Evolutionary conservation across 2,329 filamentous ascomycete species (phyloP), one percentile per base, ranked within the genome.

Genomic region (Geoglossum cookeanum): DNA sequence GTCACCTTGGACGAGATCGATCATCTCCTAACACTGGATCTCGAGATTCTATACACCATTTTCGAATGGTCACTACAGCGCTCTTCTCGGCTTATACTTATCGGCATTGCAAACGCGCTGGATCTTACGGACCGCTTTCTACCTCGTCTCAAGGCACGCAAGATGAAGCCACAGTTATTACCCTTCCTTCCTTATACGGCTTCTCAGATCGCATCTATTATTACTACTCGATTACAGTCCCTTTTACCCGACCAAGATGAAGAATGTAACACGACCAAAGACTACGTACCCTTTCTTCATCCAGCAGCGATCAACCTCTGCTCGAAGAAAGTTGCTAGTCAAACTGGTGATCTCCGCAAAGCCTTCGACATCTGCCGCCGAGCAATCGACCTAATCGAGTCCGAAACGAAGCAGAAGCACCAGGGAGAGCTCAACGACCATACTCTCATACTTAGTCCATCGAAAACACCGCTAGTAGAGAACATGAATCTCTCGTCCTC

Each of bases 101-200:
- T 98, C 55, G 92, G 92, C 53, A 95, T 98, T 65, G 92, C 92
- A 63, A 98, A 98, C 65, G 92, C 92, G 3, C 76, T 98, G 57
- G 92, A 98, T 67, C 75, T 98, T 58, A 98, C 92, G 0, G 92
- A 97, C 67, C 86, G 92, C 8, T 95, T 96, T 64, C 77, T 98
- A 22, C 92, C 92, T 55, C 85, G 91, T 55, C 79, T 98, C 60
- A 97, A 97, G 73, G 83, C 89, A 22, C 87, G 89, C 64, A 94
- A 94, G 64, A 74, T 98, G 61, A 94, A 90, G 71, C 92, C 92
- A 1, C 81, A 86, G 53, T 78, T 97, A 2, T 78, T 98, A 1
- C 87, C 91, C 0, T 97, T 98, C 67, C 77, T 96, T 61, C 92
- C 92, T 0, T 98, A 98, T 71, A 90, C 83, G 1, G 87, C 88